Base-by-base conservation (phyloP, 129 eudicot species). In the Erigeron canadensis region DNA sequence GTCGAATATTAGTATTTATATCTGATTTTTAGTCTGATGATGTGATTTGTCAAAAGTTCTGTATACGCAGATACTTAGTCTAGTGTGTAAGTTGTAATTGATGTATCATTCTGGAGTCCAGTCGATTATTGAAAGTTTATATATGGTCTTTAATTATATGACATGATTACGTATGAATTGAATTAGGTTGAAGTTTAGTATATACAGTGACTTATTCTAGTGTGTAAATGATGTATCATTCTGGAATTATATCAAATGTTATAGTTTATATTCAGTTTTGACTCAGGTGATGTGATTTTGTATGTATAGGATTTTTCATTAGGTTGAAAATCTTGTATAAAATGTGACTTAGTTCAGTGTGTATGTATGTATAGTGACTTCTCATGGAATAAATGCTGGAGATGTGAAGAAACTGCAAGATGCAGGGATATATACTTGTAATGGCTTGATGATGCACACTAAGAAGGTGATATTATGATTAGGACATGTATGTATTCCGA, bases 341-440 rank as follows among this genome's bases (percentile, higher is more conserved):
- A 62, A 21, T 34, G 60, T 70, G 77, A 63, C 17, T 46, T 45
- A 3, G 13, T 77, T 19, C 41, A 5, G 48, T 56, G 62, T 57
- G 42, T 66, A 19, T 63, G 56, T 47, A 42, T 78, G 37, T 60
- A 50, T 82, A 94, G 99, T 94, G 85, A 90, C 90, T 66, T 45
- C 92, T 78, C 97, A 94, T 75, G 97, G 97, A 67, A 94, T 94
- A 38, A 94, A 94, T 78, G 97, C 99, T 77, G 99, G 99, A 83
- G 99, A 94, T 79, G 99, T 94, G 73, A 94, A 90, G 85, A 94
- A 94, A 85, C 96, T 94, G 59, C 99, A 94, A 77, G 97, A 94
- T 76, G 99, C 96, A 66, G 99, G 99, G 41, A 94, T 94, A 74
- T 85, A 90, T 69, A 94, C 99, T 10, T 90, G 97, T 90, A 94